Evolutionary conservation across 371 early-diverging fungal genomes (phyloP).

Genomic region (Saksenaea vasiformis): DNA sequence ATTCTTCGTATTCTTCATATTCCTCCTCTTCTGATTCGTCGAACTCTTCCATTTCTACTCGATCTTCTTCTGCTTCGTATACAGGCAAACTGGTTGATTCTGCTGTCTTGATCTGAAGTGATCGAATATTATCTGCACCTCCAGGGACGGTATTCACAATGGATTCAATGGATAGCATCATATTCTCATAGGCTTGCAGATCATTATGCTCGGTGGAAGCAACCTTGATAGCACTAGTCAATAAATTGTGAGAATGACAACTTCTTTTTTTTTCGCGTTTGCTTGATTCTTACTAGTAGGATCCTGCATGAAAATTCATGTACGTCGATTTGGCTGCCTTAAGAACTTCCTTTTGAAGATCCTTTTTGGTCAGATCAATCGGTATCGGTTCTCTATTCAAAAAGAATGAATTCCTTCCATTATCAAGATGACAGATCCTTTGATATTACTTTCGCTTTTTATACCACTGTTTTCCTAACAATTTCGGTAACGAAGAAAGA

Average conservation of each 20-base stretch:
- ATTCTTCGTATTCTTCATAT: conserved; percentile 7
- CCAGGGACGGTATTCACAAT: conserved; percentile 70
- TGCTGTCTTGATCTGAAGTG: conserved; percentile 78
- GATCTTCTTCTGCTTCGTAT: conserved; percentile 46
- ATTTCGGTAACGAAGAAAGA: conserved; percentile 68
- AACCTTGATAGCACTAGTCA: conserved; percentile 67
- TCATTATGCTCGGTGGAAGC: conserved; percentile 64
- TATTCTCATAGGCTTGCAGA: conserved; percentile 75
- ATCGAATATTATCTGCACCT: conserved; percentile 76
- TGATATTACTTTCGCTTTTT: conserved; percentile 81
- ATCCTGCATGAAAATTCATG: conserved; percentile 71
- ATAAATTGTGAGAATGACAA: not conserved
- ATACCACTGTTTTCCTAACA: conserved; percentile 89
- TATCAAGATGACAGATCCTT: not conserved
- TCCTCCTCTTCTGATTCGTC: conserved; percentile 25
- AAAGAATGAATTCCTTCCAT: not conserved
- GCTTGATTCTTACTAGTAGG: conserved; percentile 55
- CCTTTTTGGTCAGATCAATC: conserved; percentile 66
- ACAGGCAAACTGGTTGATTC: conserved; percentile 82
- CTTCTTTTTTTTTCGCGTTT: not conserved
- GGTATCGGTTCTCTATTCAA: conserved; percentile 70
- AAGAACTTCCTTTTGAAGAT: conserved; percentile 72
- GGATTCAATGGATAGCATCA: conserved; percentile 58
- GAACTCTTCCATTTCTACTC: conserved; percentile 29
- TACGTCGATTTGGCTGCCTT: conserved; percentile 77